Evolutionary conservation across 371 early-diverging fungal genomes (phyloP).

Genomic region (Saksenaea oblongispora): DNA sequence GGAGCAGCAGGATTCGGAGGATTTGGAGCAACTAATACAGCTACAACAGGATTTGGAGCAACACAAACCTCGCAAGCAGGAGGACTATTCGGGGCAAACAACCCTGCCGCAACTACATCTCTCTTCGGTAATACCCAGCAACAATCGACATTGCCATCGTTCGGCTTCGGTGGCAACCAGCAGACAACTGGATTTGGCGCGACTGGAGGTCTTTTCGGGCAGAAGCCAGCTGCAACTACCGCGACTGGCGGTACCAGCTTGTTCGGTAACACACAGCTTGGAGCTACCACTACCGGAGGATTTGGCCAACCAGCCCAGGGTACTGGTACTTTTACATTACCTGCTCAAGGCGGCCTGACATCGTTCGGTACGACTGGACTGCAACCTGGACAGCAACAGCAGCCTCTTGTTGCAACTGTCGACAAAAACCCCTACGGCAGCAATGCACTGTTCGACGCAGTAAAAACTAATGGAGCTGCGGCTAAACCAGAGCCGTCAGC

Average conservation of each 20-base stretch:
- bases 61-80: conserved; percentile 26
- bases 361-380: conserved; percentile 42
- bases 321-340: conserved; percentile 32
- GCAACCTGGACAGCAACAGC: conserved; percentile 42
- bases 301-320: conserved; percentile 28
- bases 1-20: conserved; percentile 29
- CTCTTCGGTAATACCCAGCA: conserved; percentile 47
- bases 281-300: conserved; percentile 14
- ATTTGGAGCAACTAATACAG: conserved; percentile 25
- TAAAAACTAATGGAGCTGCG: conserved; percentile 15
- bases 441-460: conserved; percentile 75
- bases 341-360: conserved; percentile 46
- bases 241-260: conserved; percentile 18
- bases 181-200: conserved; percentile 32
- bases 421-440: conserved; percentile 85
- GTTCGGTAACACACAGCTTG: conserved; percentile 27
- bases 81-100: conserved; percentile 62
- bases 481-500: conserved; percentile 35
- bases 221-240: conserved; percentile 29
- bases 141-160: conserved; percentile 37
- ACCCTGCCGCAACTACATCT: conserved; percentile 49
- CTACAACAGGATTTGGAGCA: conserved; percentile 26
- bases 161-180: conserved; percentile 40
- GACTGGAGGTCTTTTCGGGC: conserved; percentile 46
- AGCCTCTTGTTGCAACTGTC: conserved; percentile 69